These are phyloP conservation scores for Triticum turgidum DNA, from an alignment of 176 grass and related monocot species.

Conservation along the genomic window DNA sequence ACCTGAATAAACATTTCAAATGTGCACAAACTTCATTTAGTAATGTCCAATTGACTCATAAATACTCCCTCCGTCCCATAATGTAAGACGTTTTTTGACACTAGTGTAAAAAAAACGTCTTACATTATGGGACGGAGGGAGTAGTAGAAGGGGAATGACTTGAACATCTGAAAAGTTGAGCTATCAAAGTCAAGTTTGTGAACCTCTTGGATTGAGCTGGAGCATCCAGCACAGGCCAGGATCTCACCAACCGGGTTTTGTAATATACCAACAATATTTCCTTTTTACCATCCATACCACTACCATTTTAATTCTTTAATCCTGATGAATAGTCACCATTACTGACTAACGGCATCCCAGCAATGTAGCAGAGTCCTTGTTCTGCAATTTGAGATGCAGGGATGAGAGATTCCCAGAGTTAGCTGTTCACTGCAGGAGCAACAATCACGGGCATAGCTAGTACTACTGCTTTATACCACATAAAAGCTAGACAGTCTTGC, in stretches of 20 bases:
- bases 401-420: neutral
- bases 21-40: neutral
- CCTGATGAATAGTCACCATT: neutral
- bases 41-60: neutral
- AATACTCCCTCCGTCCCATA: neutral
- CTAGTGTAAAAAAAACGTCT: too few species aligned
- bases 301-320: neutral
- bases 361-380: neutral
- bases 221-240: neutral
- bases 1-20: too few species aligned
- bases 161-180: neutral
- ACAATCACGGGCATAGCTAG: neutral
- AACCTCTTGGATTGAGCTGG: neutral
- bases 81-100: too few species aligned
- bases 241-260: neutral
- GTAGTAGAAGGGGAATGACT: neutral
- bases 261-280: neutral
- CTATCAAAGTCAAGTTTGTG: neutral
- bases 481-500: neutral
- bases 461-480: neutral
- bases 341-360: neutral
- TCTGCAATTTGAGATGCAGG: neutral
- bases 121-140: too few species aligned
- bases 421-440: neutral
- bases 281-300: neutral